These are phyloP conservation scores for Syncephalastrum contaminatum DNA, from an alignment of 371 early-diverging fungal genomes.

Conservation along the genomic window DNA sequence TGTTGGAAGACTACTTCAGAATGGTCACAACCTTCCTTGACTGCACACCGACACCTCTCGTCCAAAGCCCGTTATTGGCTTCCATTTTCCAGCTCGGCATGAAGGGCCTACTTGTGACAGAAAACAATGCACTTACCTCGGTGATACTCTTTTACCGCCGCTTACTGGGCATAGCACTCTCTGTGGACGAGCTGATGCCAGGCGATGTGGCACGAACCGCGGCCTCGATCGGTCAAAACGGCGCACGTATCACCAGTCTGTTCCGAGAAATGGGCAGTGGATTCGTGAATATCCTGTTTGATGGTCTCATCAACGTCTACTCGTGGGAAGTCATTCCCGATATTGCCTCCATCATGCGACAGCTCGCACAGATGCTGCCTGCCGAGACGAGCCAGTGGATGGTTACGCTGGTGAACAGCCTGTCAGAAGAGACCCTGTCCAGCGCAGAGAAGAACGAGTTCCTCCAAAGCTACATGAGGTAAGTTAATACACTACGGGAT, in stretches of 20 bases:
- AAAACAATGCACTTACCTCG: conserved; percentile 60
- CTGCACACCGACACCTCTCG: conserved; percentile 55
- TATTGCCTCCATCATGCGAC: conserved; percentile 45
- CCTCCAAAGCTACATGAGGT: conserved; percentile 43
- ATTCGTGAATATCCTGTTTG: conserved; percentile 40
- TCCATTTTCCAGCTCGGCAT: conserved; percentile 66
- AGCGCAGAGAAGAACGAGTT: conserved; percentile 47
- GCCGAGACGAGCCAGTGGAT: conserved; percentile 39
- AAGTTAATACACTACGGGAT: conserved; percentile 17
- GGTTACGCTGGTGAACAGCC: conserved; percentile 33
- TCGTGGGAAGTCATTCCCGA: conserved; percentile 52
- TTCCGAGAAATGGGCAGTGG: conserved; percentile 34
- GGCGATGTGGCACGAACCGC: conserved; percentile 13
- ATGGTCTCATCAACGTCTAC: conserved; percentile 52
- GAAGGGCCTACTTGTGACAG: conserved; percentile 61
- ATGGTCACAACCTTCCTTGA: conserved; percentile 55
- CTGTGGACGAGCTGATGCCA: conserved; percentile 19
- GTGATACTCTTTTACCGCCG: conserved; percentile 55
- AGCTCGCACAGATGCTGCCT: conserved; percentile 47
- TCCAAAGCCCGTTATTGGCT: conserved; percentile 57
- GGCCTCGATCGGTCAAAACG: conserved; percentile 27
- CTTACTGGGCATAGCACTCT: conserved; percentile 32
- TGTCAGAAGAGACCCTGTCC: conserved; percentile 49
- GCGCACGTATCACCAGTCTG: conserved; percentile 26
- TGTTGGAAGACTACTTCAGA: conserved; percentile 71